Evolutionary conservation across 176 grass and related monocot species (phyloP).

Genomic region (Phoenix dactylifera): DNA sequence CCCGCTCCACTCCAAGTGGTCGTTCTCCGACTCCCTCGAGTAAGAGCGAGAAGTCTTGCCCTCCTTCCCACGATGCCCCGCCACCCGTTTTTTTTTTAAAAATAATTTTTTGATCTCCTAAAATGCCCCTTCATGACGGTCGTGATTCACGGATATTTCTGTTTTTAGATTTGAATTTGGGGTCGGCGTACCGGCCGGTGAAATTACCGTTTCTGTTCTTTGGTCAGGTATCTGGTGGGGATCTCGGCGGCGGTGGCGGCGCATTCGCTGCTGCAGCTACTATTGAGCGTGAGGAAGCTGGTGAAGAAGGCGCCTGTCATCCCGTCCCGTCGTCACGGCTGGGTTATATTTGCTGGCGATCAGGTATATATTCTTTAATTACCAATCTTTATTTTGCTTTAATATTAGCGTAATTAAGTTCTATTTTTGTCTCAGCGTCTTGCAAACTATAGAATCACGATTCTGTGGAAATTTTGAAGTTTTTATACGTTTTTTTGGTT

Average conservation of each 20-base stretch:
- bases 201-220: too few relatives aligned
- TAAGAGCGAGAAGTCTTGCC: constrained; percentile 19
- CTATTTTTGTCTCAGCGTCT: too few relatives aligned
- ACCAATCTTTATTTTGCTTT: neutral
- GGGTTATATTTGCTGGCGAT: constrained; percentile 73
- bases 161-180: too few relatives aligned
- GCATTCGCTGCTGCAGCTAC: constrained; percentile 58
- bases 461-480: too few relatives aligned
- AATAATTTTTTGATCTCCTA: too few relatives aligned
- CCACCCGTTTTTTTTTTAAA: too few relatives aligned
- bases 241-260: constrained; percentile 48
- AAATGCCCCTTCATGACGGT: too few relatives aligned
- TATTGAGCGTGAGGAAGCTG: constrained; percentile 36
- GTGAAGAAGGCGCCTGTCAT: constrained; percentile 39
- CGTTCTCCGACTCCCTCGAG: constrained; percentile 68
- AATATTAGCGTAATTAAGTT: too few relatives aligned
- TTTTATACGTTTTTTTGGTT: too few relatives aligned
- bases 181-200: too few relatives aligned
- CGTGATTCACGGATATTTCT: too few relatives aligned
- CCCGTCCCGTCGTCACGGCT: constrained; percentile 35
- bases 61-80: neutral
- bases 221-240: constrained; percentile 58
- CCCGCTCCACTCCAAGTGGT: constrained; percentile 81
- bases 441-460: too few relatives aligned
- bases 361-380: constrained; percentile 33